Evolutionary conservation across 495 filamentous ascomycete genomes (phyloP).

Genomic region (Hypoxylon crocopeplum): DNA sequence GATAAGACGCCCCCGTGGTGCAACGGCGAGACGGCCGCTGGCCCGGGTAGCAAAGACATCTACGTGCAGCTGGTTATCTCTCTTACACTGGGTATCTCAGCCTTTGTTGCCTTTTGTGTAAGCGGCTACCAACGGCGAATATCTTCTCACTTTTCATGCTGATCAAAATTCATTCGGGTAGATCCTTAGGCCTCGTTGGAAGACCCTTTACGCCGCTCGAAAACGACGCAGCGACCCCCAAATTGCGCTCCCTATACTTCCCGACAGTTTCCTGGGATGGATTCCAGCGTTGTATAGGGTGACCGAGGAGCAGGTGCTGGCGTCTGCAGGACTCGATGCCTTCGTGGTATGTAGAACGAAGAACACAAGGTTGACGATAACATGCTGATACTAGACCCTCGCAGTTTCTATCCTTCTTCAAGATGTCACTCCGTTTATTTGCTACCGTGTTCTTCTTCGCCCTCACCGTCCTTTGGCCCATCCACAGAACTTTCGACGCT

Average conservation of each 20-base stretch:
- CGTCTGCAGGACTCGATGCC: conserved; percentile 91
- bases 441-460: conserved; percentile 79
- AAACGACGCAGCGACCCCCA: conserved; percentile 72
- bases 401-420: conserved; percentile 92
- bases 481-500: conserved; percentile 70
- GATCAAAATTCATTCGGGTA: conserved; percentile 21
- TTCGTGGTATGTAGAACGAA: conserved; percentile 72
- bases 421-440: conserved; percentile 88
- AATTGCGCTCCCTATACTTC: conserved; percentile 81
- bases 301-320: conserved; percentile 86
- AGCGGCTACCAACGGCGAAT: conserved; percentile 13
- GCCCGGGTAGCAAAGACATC: conserved; percentile 49
- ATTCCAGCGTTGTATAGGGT: conserved; percentile 87
- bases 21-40: conserved; percentile 40
- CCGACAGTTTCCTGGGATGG: conserved; percentile 91
- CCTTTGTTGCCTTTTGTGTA: conserved; percentile 62
- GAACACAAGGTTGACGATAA: neutral
- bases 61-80: conserved; percentile 62
- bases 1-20: conserved; percentile 32
- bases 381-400: conserved; percentile 5
- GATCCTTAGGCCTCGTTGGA: conserved; percentile 90
- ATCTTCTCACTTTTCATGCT: neutral
- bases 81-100: conserved; percentile 55
- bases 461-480: conserved; percentile 78
- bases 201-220: conserved; percentile 87